A percentile compares a stretch with the other conserved stretches of the same genome.
These are phyloP conservation scores for Monosporozyma aquatica DNA, from an alignment of 805 yeast species.

Conservation along the genomic window DNA sequence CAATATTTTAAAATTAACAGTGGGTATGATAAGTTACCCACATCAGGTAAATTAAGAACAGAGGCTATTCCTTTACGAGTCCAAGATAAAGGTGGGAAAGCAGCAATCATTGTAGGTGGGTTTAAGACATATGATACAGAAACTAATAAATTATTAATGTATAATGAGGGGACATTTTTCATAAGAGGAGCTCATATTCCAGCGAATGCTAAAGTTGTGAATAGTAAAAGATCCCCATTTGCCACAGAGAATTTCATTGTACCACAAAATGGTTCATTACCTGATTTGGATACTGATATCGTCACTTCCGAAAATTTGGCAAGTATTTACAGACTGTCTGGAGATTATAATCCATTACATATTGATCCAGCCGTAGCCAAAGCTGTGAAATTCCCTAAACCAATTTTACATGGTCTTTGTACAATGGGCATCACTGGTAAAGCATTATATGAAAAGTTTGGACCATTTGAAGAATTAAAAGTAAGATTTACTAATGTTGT, in stretches of 20 bases:
- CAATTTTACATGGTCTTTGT: constrained; percentile 90
- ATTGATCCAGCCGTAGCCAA: constrained; percentile 87
- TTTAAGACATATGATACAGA: constrained; percentile 57
- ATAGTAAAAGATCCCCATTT: constrained; percentile 45
- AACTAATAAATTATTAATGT: constrained; percentile 62
- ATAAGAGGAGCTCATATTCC: constrained; percentile 60
- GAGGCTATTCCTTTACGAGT: constrained; percentile 61
- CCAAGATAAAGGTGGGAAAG: constrained; percentile 79
- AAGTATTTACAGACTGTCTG: constrained; percentile 81
- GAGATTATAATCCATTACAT: constrained; percentile 92
- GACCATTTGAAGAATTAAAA: constrained; percentile 75
- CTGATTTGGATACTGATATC: constrained; percentile 57
- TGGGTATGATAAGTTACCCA: constrained; percentile 64
- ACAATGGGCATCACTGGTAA: constrained; percentile 77
- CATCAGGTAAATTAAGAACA: constrained; percentile 54
- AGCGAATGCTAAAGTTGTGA: constrained; percentile 39
- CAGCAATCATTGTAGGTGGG: constrained; percentile 63
- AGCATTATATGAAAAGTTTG: constrained; percentile 67
- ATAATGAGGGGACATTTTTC: constrained; percentile 79
- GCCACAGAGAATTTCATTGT: constrained; percentile 55
- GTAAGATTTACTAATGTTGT: constrained; percentile 86
- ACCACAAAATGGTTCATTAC: constrained; percentile 41
- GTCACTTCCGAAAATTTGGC: constrained; percentile 67
- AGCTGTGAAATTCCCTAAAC: constrained; percentile 74
- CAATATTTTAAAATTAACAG: constrained; percentile 67